Evolutionary conservation across 805 yeast species (phyloP).

Genomic region (Pichia manshurica): DNA sequence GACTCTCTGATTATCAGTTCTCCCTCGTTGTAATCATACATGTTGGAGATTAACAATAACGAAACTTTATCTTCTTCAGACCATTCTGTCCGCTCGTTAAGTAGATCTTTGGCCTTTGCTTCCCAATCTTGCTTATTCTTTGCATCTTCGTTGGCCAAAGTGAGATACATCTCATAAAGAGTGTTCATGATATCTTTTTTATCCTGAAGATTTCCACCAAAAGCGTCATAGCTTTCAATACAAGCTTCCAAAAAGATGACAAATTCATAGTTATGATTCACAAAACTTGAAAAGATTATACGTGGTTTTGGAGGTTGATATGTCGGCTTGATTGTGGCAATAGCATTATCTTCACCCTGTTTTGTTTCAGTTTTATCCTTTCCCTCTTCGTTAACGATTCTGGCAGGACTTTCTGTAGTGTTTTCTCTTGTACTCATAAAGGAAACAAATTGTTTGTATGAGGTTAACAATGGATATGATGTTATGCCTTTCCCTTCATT

Average conservation of each 20-base stretch:
- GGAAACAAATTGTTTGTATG: conserved; percentile 39
- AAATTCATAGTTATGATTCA: conserved; percentile 81
- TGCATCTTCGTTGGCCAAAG: conserved; percentile 41
- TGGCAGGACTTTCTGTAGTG: neutral
- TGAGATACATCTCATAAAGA: conserved; percentile 73
- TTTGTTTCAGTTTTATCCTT: conserved; percentile 12
- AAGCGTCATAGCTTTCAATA: conserved; percentile 66
- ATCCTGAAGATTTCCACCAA: conserved; percentile 67
- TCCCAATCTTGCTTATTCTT: conserved; percentile 51
- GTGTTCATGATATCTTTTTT: conserved; percentile 70
- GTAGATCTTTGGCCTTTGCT: conserved; percentile 52
- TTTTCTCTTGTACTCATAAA: conserved; percentile 23
- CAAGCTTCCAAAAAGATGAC: conserved; percentile 92
- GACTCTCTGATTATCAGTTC: conserved; percentile 36
- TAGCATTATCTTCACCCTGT: conserved; percentile 5
- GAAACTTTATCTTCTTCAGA: conserved; percentile 49
- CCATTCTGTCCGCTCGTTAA: conserved; percentile 36
- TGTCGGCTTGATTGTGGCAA: conserved; percentile 39
- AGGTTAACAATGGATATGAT: conserved; percentile 48
- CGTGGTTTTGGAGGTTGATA: conserved; percentile 91
- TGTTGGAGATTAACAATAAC: conserved; percentile 50
- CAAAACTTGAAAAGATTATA: conserved; percentile 78
- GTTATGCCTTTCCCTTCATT: neutral
- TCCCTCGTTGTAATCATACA: conserved; percentile 49
- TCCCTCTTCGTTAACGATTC: conserved; percentile 9